phyloP scores from a whole-genome alignment of 345 rosid genomes.

The Salix caprea region DNA sequence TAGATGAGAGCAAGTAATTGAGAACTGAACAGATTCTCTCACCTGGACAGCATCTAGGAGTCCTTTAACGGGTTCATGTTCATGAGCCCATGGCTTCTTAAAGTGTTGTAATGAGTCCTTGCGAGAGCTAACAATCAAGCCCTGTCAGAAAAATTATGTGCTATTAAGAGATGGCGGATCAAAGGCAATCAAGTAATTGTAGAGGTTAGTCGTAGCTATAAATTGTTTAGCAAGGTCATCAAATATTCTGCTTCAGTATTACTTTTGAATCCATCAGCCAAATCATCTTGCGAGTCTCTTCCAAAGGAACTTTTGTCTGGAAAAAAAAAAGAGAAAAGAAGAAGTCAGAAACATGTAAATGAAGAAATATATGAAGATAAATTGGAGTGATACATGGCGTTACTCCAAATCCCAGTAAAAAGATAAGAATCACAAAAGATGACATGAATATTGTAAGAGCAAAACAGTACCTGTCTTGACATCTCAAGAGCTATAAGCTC shows the following conservation, averaged over 20 bases:
- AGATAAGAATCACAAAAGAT: background rate
- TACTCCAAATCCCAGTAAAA: background rate
- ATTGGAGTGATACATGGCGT: background rate
- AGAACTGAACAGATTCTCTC: constrained; percentile 4
- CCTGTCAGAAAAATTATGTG: constrained; percentile 30
- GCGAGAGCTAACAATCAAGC: constrained; percentile 69
- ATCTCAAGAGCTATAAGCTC: constrained; percentile 90
- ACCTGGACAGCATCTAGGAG: constrained; percentile 78
- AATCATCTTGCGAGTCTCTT: constrained; percentile 77
- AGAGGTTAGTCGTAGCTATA: background rate
- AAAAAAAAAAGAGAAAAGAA: background rate
- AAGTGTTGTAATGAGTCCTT: constrained; percentile 79
- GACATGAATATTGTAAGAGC: background rate
- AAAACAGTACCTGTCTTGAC: constrained; percentile 67
- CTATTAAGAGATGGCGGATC: constrained; percentile 1
- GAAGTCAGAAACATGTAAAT: background rate
- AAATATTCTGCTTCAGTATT: background rate
- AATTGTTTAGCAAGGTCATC: background rate
- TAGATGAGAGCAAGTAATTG: background rate
- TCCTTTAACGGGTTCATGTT: constrained; percentile 61
- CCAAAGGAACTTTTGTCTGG: constrained; percentile 54
- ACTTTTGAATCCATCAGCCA: constrained; percentile 98
- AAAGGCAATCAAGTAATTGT: background rate
- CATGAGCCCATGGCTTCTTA: constrained; percentile 95
- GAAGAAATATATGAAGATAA: constrained; percentile 25